These are phyloP conservation scores for Coprinellus micaceus DNA, from an alignment of 768 basidiomycete genomes.

Conservation along the genomic window DNA sequence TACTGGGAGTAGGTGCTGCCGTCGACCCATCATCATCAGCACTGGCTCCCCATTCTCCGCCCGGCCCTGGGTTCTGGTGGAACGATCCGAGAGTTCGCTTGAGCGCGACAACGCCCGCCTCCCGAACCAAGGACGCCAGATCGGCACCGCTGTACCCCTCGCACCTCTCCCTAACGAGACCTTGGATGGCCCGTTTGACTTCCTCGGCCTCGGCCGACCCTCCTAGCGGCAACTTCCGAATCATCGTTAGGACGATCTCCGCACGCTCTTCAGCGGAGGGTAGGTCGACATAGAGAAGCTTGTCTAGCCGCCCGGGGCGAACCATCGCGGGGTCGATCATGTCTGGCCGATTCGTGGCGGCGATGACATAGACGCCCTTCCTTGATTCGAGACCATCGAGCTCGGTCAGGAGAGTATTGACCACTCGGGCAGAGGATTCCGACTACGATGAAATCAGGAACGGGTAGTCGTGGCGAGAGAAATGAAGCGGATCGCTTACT, in stretches of 20 bases:
- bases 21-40: slow-evolving; percentile 8
- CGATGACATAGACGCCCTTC: slow-evolving; percentile 88
- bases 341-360: slow-evolving; percentile 92
- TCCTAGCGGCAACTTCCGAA: slow-evolving; percentile 65
- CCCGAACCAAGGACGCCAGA: slow-evolving; percentile 80
- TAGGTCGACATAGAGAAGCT: slow-evolving; percentile 89
- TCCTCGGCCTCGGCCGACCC: slow-evolving; percentile 9
- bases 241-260: slow-evolving; percentile 80
- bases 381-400: slow-evolving; percentile 87
- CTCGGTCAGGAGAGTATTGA: slow-evolving; percentile 91
- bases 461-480: background rate
- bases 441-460: slow-evolving; percentile 45
- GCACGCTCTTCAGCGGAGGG: slow-evolving; percentile 69
- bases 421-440: slow-evolving; percentile 89
- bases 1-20: slow-evolving; percentile 17
- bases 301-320: slow-evolving; percentile 92
- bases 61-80: slow-evolving; percentile 62
- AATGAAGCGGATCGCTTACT: slow-evolving; percentile 40
- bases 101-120: slow-evolving; percentile 86
- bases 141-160: slow-evolving; percentile 94
- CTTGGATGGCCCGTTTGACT: slow-evolving; percentile 29
- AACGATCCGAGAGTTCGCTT: slow-evolving; percentile 64
- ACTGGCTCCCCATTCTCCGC: slow-evolving; percentile 24
- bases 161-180: slow-evolving; percentile 57
- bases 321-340: slow-evolving; percentile 99